phyloP scores from a whole-genome alignment of 164 flowering plant genomes.

The Pachysandra terminalis region DNA sequence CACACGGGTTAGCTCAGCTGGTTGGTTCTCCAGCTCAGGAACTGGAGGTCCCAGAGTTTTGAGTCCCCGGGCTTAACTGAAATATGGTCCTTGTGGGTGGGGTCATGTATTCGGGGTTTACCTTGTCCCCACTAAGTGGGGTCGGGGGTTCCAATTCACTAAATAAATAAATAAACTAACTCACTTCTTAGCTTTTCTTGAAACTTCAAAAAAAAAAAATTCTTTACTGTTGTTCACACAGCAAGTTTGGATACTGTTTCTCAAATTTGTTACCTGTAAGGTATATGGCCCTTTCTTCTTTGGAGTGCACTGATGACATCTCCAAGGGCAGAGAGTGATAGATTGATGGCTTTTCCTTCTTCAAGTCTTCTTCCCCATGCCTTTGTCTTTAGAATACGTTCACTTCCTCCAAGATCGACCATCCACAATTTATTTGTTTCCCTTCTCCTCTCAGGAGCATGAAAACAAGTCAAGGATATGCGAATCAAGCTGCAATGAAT shows the following conservation, averaged over 20 bases:
- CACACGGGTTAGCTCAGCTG: too few relatives aligned
- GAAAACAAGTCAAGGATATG: conserved; percentile 34
- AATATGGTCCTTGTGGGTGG: too few relatives aligned
- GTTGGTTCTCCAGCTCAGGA: too few relatives aligned
- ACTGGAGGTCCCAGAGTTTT: too few relatives aligned
- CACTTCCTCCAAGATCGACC: conserved; percentile 77
- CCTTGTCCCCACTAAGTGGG: too few relatives aligned
- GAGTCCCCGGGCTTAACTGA: too few relatives aligned
- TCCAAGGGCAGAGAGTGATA: conserved; percentile 72
- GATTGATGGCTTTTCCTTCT: conserved; percentile 73
- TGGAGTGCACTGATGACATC: conserved; percentile 70
- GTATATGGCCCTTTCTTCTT: conserved; percentile 43
- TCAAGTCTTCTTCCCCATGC: conserved; percentile 60
- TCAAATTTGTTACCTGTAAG: conserved; percentile 45
- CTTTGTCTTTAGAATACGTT: conserved; percentile 60
- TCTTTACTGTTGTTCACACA: too few relatives aligned
- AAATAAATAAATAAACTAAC: too few relatives aligned
- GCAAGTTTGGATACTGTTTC: background rate
- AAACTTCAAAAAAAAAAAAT: too few relatives aligned
- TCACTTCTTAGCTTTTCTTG: too few relatives aligned
- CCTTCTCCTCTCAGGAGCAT: conserved; percentile 47
- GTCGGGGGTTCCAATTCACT: too few relatives aligned
- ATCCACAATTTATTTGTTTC: conserved; percentile 62
- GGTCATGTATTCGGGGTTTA: too few relatives aligned
- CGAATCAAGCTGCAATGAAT: conserved; percentile 49